Base-by-base conservation (phyloP, 495 filamentous ascomycete species). In the Penicillium salamii region DNA sequence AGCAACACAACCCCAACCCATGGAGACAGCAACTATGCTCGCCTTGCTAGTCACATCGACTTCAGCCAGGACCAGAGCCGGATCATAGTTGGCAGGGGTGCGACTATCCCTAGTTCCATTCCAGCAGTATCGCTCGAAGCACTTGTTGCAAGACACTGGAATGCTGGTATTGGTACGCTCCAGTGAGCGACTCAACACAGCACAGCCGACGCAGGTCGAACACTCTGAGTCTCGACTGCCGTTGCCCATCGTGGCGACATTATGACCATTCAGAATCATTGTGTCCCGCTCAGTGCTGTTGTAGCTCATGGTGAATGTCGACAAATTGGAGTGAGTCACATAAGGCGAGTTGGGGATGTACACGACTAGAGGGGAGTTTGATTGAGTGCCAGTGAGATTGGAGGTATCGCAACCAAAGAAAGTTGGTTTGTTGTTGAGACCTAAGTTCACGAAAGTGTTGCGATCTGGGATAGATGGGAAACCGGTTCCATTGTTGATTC, bases 371-470 rank as follows among this genome's bases (percentile, higher is more conserved):
- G 91, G 91, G 3, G 62, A 59, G 12, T 32, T 8, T 8, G 29
- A 32, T 12, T 32, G 29, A 18, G 59, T 52, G 13, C 56, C 53
- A 1, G 55, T 54, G 19, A 50, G 45, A 66, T 95, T 93, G 51
- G 69, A 67, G 17, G 71, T 72, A 66, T 90, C 71, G 72, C 91
- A 97, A 52, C 91, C 91, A 69, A 97, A 97, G 74, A 97, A 96
- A 7, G 89, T 88, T 5, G 91, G 91, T 14, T 78, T 80, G 53
- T 69, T 78, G 79, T 95, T 97, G 12, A 97, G 75, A 26, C 85
- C 86, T 0, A 87, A 78, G 69, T 92, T 90, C 53, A 96, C 66
- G 67, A 97, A 92, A 4, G 89, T 91, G 73, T 89, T 84, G 39
- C 73, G 67, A 65, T 89, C 89, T 3, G 91, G 91, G 5, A 96